Conservation (phyloP, 495 filamentous ascomycete genomes). For the Penicillium mononematosum region DNA sequence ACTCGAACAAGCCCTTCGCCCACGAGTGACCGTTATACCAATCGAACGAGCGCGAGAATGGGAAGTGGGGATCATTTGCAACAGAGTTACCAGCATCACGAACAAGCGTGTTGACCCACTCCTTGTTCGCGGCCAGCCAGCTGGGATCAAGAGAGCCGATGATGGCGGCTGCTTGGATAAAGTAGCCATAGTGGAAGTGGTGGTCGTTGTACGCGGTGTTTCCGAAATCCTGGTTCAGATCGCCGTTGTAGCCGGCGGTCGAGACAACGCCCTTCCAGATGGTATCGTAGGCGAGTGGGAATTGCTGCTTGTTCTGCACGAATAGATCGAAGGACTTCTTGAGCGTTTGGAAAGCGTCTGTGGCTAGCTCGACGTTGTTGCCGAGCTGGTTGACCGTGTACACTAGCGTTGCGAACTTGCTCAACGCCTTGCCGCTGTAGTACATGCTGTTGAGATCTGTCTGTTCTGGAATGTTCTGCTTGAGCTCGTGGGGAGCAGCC, state of each 20-base stretch:
- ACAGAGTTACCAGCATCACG: slow-evolving; percentile 78
- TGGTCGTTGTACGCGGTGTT: slow-evolving; percentile 93
- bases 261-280: slow-evolving; percentile 87
- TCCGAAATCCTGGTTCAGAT: slow-evolving; percentile 73
- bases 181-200: slow-evolving; percentile 91
- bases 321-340: slow-evolving; percentile 78
- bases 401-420: slow-evolving; percentile 77
- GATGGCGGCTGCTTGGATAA: slow-evolving; percentile 83
- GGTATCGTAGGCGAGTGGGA: slow-evolving; percentile 75
- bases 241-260: slow-evolving; percentile 72
- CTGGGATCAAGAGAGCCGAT: slow-evolving; percentile 75
- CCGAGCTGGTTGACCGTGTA: slow-evolving; percentile 68
- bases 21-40: slow-evolving; percentile 96
- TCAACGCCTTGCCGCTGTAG: slow-evolving; percentile 87
- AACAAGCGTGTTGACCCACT: slow-evolving; percentile 77
- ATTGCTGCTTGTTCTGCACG: slow-evolving; percentile 71
- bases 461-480: slow-evolving; percentile 67
- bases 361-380: slow-evolving; percentile 57
- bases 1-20: slow-evolving; percentile 92
- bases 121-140: slow-evolving; percentile 72
- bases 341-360: slow-evolving; percentile 61
- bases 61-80: slow-evolving; percentile 70
- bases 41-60: slow-evolving; percentile 84
- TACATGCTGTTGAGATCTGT: slow-evolving; percentile 88
- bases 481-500: slow-evolving; percentile 63